Evolutionary conservation across 1,284 basidiomycete genomes (phyloP).

Genomic region (Cryptococcus sp.): DNA sequence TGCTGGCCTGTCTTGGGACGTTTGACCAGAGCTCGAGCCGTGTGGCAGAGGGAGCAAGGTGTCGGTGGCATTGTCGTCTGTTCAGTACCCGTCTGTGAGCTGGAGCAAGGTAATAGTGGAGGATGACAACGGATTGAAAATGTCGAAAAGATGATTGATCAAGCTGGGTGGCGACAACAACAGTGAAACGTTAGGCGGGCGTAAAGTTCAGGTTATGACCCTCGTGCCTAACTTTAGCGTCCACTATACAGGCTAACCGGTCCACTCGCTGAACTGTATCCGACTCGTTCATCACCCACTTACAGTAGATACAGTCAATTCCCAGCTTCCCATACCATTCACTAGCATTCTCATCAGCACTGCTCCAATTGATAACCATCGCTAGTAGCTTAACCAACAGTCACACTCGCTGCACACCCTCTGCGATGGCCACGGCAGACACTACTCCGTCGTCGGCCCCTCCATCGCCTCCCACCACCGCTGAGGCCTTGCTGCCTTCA

Average conservation of each 20-base stretch:
- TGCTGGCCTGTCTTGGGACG: constrained; percentile 96
- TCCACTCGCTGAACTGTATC: neutral
- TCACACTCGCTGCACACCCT: neutral
- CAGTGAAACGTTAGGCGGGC: neutral
- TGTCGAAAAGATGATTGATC: neutral
- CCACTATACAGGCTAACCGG: no score
- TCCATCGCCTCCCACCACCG: neutral
- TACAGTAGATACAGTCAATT: no score
- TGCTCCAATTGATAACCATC: no score
- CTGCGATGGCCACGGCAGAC: neutral
- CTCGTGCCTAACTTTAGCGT: no score
- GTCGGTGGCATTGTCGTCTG: constrained; percentile 43
- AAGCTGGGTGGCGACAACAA: constrained; percentile 3
- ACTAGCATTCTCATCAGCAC: neutral
- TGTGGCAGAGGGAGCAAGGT: constrained; percentile 64
- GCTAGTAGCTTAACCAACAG: no score
- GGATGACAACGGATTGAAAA: neutral
- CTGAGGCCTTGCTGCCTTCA: constrained; percentile 20
- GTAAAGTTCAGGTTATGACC: no score
- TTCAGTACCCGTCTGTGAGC: neutral
- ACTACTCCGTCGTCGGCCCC: constrained; percentile 1
- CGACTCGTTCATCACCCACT: neutral
- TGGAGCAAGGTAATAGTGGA: neutral
- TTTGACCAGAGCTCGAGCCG: constrained; percentile 81
- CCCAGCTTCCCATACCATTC: neutral